Conservation (phyloP, 2,329 filamentous ascomycete genomes). For the Penicillium capsulatum region DNA sequence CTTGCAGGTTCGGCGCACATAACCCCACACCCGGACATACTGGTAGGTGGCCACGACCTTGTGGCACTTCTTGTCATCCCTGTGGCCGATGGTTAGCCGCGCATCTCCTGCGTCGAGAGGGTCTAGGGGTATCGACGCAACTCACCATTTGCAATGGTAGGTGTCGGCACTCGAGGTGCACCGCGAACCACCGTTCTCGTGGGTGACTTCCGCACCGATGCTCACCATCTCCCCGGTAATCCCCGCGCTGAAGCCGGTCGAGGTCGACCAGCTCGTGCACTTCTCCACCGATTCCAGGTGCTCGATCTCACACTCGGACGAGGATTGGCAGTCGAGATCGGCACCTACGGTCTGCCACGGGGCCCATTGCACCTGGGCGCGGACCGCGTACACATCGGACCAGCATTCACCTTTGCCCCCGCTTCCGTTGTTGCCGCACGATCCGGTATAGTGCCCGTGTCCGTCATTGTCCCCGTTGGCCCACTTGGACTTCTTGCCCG, state of each 20-base stretch:
- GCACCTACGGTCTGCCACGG: neutral
- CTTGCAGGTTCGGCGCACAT: neutral
- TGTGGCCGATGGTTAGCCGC: neutral
- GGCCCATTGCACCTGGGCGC: conserved; percentile 1
- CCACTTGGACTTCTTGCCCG: conserved; percentile 1
- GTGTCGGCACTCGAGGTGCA: neutral
- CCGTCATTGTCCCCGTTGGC: conserved; percentile 2
- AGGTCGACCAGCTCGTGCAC: conserved; percentile 3
- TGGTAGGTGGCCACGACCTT: conserved; percentile 1
- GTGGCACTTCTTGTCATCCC: conserved; percentile 1
- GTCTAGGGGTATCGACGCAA: neutral
- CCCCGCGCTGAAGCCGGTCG: conserved; percentile 1
- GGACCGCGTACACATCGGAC: neutral
- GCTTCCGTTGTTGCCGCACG: neutral
- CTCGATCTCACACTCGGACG: neutral
- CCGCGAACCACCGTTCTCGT: neutral
- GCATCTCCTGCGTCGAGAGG: no score
- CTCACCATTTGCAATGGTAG: conserved; percentile 1
- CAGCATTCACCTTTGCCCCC: conserved; percentile 1
- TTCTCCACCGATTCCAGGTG: neutral
- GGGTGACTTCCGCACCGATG: conserved; percentile 1
- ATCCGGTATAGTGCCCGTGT: conserved; percentile 1
- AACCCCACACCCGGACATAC: conserved; percentile 1
- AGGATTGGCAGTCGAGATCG: neutral
- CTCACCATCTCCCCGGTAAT: conserved; percentile 2